Conservation (phyloP, 495 filamentous ascomycete species). For the Chaetomium fimeti region DNA sequence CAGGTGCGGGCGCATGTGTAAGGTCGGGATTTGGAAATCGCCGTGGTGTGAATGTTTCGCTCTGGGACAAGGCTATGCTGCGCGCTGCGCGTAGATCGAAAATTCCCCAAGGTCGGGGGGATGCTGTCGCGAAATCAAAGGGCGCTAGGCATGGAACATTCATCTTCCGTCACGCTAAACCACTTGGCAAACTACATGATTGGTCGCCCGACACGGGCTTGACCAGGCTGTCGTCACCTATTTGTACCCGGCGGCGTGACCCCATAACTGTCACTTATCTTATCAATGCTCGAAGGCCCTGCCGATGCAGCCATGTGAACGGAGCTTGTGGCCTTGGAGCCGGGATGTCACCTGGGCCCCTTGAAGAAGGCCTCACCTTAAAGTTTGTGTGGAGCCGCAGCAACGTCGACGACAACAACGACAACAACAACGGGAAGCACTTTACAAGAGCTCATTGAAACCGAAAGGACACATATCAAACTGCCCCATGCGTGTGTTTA, state of each 20-base stretch:
- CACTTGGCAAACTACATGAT: background rate
- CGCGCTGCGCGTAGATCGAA: slow-evolving; percentile 26
- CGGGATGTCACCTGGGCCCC: too few relatives aligned
- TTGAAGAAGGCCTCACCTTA: too few relatives aligned
- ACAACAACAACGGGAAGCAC: too few relatives aligned
- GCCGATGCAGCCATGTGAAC: too few relatives aligned
- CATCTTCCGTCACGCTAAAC: slow-evolving; percentile 19
- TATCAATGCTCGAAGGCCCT: too few relatives aligned
- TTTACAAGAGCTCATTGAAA: too few relatives aligned
- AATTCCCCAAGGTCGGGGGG: slow-evolving; percentile 36
- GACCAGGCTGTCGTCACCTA: background rate
- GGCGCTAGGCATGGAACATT: slow-evolving; percentile 34
- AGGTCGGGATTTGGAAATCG: too few relatives aligned
- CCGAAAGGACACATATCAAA: background rate
- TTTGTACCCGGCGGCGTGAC: too few relatives aligned
- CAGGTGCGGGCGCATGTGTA: background rate
- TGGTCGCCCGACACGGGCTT: slow-evolving; percentile 6
- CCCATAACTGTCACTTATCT: too few relatives aligned
- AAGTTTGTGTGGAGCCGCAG: too few relatives aligned
- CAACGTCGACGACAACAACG: too few relatives aligned
- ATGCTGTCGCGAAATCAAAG: slow-evolving; percentile 34
- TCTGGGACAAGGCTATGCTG: slow-evolving; percentile 14
- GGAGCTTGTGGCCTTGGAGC: too few relatives aligned
- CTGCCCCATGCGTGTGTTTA: background rate
- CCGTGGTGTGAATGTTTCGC: background rate